Conservation (phyloP, 768 basidiomycete genomes). For the Amanita pallidorosea region DNA sequence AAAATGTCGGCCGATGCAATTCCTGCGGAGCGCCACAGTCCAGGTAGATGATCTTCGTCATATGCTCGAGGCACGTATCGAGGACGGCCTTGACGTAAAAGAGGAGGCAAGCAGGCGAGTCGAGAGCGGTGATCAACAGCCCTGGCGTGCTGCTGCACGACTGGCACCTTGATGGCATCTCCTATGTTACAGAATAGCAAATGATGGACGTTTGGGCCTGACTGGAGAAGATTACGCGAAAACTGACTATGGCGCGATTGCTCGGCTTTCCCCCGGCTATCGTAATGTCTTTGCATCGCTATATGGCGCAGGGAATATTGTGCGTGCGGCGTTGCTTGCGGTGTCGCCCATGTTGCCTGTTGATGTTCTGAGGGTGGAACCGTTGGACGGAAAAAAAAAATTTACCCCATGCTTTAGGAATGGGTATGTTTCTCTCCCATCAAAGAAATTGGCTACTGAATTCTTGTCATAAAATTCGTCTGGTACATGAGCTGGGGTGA, state of each 20-base stretch:
- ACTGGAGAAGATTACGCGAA: neutral
- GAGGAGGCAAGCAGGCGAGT: neutral
- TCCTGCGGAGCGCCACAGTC: conserved; percentile 17
- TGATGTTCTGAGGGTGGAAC: neutral
- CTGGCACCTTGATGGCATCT: neutral
- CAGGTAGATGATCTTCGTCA: conserved; percentile 10
- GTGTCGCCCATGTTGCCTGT: neutral
- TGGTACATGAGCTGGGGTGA: neutral
- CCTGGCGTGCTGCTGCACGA: neutral
- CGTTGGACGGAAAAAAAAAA: neutral
- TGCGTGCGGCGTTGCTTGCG: neutral
- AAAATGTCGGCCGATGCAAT: conserved; percentile 10
- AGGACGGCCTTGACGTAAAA: neutral
- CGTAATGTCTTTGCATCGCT: neutral
- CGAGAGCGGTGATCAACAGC: neutral
- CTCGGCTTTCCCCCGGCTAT: neutral
- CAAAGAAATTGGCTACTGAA: neutral
- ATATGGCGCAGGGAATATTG: neutral
- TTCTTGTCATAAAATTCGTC: neutral
- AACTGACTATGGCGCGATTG: neutral
- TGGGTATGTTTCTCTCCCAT: neutral
- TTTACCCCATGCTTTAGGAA: neutral
- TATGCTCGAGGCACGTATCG: conserved; percentile 4
- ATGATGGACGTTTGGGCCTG: neutral
- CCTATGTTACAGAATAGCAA: neutral